phyloP scores from a whole-genome alignment of 1,139 yeast species.

The Citeromyces hawaiiensis region DNA sequence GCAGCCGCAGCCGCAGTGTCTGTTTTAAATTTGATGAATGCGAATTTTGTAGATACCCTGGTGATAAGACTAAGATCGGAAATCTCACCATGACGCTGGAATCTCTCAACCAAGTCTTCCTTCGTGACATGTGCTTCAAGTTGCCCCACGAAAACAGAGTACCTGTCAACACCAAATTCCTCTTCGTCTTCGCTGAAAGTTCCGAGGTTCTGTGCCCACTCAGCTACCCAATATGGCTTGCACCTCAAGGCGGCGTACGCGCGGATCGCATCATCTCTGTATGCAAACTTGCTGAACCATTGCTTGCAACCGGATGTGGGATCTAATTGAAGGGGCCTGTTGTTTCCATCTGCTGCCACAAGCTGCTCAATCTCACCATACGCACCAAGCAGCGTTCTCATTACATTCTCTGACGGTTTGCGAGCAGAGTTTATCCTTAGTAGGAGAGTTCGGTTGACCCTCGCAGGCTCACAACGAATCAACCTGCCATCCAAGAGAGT shows the following conservation, averaged over 20 bases:
- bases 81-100: slow-evolving; percentile 55
- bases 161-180: slow-evolving; percentile 43
- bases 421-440: slow-evolving; percentile 21
- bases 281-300: slow-evolving; percentile 78
- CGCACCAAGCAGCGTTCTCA: slow-evolving; percentile 25
- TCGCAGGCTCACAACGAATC: slow-evolving; percentile 81
- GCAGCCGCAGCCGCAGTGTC: slow-evolving; percentile 77
- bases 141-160: slow-evolving; percentile 69
- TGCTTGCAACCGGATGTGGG: slow-evolving; percentile 19
- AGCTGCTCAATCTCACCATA: slow-evolving; percentile 72
- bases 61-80: slow-evolving; percentile 34
- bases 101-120: slow-evolving; percentile 41
- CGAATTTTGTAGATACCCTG: slow-evolving; percentile 46
- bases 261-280: slow-evolving; percentile 80
- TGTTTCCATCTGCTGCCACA: slow-evolving; percentile 30
- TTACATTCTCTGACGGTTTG: slow-evolving; percentile 16
- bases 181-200: slow-evolving; percentile 17
- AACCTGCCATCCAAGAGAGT: slow-evolving; percentile 58
- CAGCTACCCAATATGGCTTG: slow-evolving; percentile 38
- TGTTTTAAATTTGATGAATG: slow-evolving; percentile 50
- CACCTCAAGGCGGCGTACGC: slow-evolving; percentile 65
- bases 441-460: slow-evolving; percentile 77
- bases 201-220: slow-evolving; percentile 80
- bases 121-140: slow-evolving; percentile 40
- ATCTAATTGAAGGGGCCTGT: slow-evolving; percentile 20